phyloP scores from a whole-genome alignment of 2,329 filamentous ascomycete genomes.

The Colletotrichum sp. region DNA sequence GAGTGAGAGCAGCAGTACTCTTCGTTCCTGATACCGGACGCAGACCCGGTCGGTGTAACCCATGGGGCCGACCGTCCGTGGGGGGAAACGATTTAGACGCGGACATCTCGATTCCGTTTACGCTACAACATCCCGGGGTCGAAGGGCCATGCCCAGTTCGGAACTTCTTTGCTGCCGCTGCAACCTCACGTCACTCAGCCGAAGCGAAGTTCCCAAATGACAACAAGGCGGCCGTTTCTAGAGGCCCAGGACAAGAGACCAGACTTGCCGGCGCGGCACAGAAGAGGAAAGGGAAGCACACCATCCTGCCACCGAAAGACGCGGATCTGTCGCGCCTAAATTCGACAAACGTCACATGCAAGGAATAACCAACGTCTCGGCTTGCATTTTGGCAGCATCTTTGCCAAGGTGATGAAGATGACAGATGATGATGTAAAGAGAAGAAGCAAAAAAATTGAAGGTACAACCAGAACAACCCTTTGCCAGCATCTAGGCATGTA shows the following conservation, averaged over 20 bases:
- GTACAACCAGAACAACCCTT: background rate
- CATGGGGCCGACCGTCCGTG: background rate
- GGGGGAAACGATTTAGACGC: conserved; percentile 5
- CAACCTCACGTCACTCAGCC: conserved; percentile 13
- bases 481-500: background rate
- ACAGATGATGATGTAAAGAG: conserved; percentile 20
- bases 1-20: background rate
- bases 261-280: background rate
- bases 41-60: background rate
- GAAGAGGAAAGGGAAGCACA: background rate
- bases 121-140: background rate
- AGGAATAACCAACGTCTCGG: background rate
- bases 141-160: background rate
- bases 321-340: conserved; percentile 10
- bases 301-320: background rate
- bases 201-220: background rate
- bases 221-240: background rate
- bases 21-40: background rate
- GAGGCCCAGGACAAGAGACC: background rate
- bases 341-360: background rate
- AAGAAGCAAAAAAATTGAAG: background rate
- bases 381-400: background rate
- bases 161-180: background rate
- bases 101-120: conserved; percentile 15
- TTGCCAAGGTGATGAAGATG: background rate